Conservation (phyloP, 139 green algal genomes). For the Chlamydomonas applanata region DNA sequence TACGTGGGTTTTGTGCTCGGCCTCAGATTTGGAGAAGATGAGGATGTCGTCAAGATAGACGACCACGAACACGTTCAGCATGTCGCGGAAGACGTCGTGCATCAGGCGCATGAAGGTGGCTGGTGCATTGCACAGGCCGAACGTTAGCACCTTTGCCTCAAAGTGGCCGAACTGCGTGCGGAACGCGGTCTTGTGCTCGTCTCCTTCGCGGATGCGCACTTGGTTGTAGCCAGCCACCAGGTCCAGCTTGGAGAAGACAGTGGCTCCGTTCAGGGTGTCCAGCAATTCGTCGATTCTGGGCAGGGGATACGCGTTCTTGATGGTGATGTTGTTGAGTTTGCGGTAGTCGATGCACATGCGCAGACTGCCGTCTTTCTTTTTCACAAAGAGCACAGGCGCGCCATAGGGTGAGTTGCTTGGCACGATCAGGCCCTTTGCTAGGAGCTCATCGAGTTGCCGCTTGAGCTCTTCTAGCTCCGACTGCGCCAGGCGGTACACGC, state of each 20-base stretch:
- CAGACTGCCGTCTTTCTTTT: constrained; percentile 43
- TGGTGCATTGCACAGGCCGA: constrained; percentile 43
- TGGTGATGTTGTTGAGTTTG: constrained; percentile 22
- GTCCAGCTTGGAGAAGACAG: constrained; percentile 40
- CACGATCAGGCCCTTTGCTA: constrained; percentile 9
- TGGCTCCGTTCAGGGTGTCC: constrained; percentile 31
- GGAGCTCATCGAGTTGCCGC: constrained; percentile 3
- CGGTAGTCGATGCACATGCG: constrained; percentile 48
- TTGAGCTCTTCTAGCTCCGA: neutral
- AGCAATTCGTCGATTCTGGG: constrained; percentile 50
- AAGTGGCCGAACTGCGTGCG: constrained; percentile 18
- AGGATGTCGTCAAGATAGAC: constrained; percentile 61
- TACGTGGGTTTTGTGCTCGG: constrained; percentile 46
- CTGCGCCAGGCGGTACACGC: neutral
- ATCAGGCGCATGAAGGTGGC: constrained; percentile 50
- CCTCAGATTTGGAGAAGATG: constrained; percentile 32
- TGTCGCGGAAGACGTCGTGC: constrained; percentile 38
- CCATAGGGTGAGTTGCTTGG: constrained; percentile 11
- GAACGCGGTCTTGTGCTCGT: constrained; percentile 40
- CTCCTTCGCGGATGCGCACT: constrained; percentile 21
- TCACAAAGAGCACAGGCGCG: constrained; percentile 16
- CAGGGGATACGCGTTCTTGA: constrained; percentile 27
- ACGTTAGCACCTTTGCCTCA: constrained; percentile 29
- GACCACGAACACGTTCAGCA: constrained; percentile 48
- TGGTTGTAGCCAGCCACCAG: constrained; percentile 42